Percentiles rank a stretch among this genome's conserved stretches.
Evolutionary conservation across 176 grass and related monocot genomes (phyloP).

Genomic region (Avena eriantha): DNA sequence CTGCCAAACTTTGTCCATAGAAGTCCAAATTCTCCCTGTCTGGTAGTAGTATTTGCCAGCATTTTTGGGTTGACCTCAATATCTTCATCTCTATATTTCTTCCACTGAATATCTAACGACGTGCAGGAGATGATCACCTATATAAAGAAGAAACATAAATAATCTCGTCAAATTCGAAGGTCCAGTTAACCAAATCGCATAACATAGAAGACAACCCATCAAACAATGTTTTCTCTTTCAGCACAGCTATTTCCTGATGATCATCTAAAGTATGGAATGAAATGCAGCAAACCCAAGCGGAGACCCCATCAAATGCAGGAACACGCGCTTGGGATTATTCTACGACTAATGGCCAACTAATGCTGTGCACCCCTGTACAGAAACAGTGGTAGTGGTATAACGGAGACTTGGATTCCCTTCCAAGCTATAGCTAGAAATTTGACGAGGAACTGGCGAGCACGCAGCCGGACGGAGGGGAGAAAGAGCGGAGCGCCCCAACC

Average conservation of each 20-base stretch:
- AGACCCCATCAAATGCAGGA: slow-evolving; percentile 4
- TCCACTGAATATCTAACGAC: no score
- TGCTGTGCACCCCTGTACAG: background rate
- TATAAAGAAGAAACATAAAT: background rate
- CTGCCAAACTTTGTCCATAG: slow-evolving; percentile 10
- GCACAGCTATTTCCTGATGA: slow-evolving; percentile 14
- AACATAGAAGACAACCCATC: background rate
- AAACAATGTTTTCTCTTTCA: slow-evolving; percentile 24
- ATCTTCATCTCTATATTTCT: background rate
- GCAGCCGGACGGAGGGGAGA: background rate
- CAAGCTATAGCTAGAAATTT: slow-evolving; percentile 36
- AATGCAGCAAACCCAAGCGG: background rate
- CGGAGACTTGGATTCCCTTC: slow-evolving; percentile 47
- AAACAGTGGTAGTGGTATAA: background rate
- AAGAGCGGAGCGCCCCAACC: slow-evolving; percentile 17
- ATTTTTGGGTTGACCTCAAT: slow-evolving; percentile 2
- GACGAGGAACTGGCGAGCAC: background rate
- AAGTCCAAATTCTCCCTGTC: background rate
- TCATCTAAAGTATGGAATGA: background rate
- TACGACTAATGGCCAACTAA: background rate
- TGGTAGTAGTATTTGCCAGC: background rate
- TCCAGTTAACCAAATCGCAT: background rate
- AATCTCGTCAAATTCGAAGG: background rate
- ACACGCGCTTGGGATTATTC: slow-evolving; percentile 24
- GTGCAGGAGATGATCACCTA: background rate